Percentiles rank a stretch among this genome's conserved stretches.
Evolutionary conservation across 2,329 filamentous ascomycete species (phyloP).

Genomic region (Fusarium globosum): DNA sequence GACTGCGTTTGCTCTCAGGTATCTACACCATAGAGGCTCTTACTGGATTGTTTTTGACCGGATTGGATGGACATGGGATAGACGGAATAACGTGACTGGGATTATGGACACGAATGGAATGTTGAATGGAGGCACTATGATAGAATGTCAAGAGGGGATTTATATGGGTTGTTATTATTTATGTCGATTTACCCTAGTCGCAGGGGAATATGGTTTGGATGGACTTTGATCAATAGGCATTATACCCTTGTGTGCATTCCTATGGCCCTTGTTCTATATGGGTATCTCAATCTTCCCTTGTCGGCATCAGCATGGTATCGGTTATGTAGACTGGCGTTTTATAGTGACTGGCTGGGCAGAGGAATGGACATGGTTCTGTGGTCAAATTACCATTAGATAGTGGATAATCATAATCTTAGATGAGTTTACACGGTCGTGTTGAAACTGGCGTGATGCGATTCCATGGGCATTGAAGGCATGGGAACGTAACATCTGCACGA

Average conservation of each 20-base stretch:
- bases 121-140: slow-evolving; percentile 23
- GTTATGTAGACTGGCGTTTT: slow-evolving; percentile 18
- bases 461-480: background rate
- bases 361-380: slow-evolving; percentile 31
- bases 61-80: slow-evolving; percentile 36
- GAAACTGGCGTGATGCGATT: background rate
- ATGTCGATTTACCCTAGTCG: slow-evolving; percentile 25
- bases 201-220: slow-evolving; percentile 26
- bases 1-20: slow-evolving; percentile 11
- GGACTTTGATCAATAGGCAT: slow-evolving; percentile 46
- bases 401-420: slow-evolving; percentile 38
- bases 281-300: slow-evolving; percentile 4
- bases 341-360: background rate
- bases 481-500: slow-evolving; percentile 1
- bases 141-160: slow-evolving; percentile 26
- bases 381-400: slow-evolving; percentile 18
- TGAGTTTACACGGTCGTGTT: background rate
- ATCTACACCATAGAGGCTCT: slow-evolving; percentile 38
- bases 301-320: slow-evolving; percentile 11
- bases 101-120: slow-evolving; percentile 37
- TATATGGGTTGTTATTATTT: slow-evolving; percentile 20
- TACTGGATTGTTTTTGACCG: slow-evolving; percentile 10
- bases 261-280: slow-evolving; percentile 26
- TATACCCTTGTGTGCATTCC: slow-evolving; percentile 47
- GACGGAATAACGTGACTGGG: slow-evolving; percentile 21